Evolutionary conservation across 1,284 basidiomycete species (phyloP), one percentile per base, ranked within the genome.

Genomic region (Rhodotorula glutinis): DNA sequence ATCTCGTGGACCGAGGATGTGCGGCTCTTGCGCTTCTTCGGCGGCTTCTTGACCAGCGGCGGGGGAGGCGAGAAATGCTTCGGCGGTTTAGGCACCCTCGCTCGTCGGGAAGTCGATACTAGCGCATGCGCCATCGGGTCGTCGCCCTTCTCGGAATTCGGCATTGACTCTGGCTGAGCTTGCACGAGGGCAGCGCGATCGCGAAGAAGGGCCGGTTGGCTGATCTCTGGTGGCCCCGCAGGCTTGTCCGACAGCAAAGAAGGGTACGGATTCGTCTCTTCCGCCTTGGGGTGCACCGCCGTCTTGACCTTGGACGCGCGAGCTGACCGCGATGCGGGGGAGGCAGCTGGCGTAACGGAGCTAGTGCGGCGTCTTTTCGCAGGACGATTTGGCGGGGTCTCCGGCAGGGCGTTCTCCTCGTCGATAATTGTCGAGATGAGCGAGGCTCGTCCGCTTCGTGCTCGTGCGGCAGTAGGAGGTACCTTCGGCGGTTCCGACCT

Each of bases 401-500:
- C n/a, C 33, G 14, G 51, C 9, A 14, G 14, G 25, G 19, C 25
- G 21, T 27, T 30, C 29, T 53, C 46, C 52, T 63, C 62, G 41
- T 63, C 62, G 56, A 57, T 53, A n/a, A 63, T 41, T 21, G 51
- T n/a, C 5, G 59, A 53, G 46, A 68, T 62, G 17, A 68, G 60
- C 10, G 60, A 55, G 5, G 38, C 40, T 4, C 57, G 57, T n/a
- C 51, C 41, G n/a, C 17, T 27, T 13, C 49, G n/a, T 40, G 58
- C 27, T 25, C 54, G 49, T 9, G 51, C 44, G 9, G 62, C 29
- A 8, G 62, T 41, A 4, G 63, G 63, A 41, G 67, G 53, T 13
- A 61, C 63, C 4, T 63, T 56, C 21, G 67, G 63, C 29, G 29
- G 8, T 21, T 44, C 62, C 4, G 71, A 53, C 33, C 56, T 52